A percentile compares a stretch with the other conserved stretches of the same genome.
Conservation (phyloP, 495 filamentous ascomycete genomes). For the Penicillium fimorum region DNA sequence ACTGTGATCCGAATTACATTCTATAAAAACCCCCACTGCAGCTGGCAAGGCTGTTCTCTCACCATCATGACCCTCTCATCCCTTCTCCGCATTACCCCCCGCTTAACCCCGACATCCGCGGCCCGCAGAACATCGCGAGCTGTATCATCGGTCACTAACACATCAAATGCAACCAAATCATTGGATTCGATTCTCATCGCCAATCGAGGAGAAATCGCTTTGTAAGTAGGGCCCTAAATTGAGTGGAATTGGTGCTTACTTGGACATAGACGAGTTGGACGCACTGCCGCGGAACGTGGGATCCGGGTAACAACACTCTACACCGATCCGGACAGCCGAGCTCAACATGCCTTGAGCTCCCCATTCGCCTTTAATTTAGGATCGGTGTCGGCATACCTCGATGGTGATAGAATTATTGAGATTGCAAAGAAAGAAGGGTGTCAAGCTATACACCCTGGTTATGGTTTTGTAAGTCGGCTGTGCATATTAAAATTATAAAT, state of each 20-base stretch:
- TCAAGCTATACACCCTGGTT: conserved; percentile 90
- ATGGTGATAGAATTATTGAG: conserved; percentile 86
- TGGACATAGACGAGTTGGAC: conserved; percentile 66
- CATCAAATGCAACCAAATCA: conserved; percentile 36
- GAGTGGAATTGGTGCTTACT: conserved; percentile 10
- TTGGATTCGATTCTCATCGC: conserved; percentile 90
- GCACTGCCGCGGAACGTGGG: conserved; percentile 81
- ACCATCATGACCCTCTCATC: conserved; percentile 43
- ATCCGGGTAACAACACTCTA: conserved; percentile 94
- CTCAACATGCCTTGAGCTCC: conserved; percentile 85
- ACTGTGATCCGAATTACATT: conserved; percentile 5
- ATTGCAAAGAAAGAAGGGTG: conserved; percentile 83
- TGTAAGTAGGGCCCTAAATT: conserved; percentile 48
- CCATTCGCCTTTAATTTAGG: conserved; percentile 82
- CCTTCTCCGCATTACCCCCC: conserved; percentile 48
- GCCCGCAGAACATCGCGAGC: conserved; percentile 36
- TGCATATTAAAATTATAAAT: not conserved
- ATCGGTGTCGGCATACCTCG: conserved; percentile 78
- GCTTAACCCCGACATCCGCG: conserved; percentile 37
- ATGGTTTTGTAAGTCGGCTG: conserved; percentile 73
- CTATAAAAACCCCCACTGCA: conserved; percentile 11
- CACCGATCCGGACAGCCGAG: conserved; percentile 82
- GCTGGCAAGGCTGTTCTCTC: conserved; percentile 13
- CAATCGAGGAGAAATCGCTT: conserved; percentile 94
- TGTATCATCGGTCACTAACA: conserved; percentile 35